Evolutionary conservation across 2,329 filamentous ascomycete genomes (phyloP), one percentile per base, ranked within the genome.

Genomic region (Penicillium sp.): DNA sequence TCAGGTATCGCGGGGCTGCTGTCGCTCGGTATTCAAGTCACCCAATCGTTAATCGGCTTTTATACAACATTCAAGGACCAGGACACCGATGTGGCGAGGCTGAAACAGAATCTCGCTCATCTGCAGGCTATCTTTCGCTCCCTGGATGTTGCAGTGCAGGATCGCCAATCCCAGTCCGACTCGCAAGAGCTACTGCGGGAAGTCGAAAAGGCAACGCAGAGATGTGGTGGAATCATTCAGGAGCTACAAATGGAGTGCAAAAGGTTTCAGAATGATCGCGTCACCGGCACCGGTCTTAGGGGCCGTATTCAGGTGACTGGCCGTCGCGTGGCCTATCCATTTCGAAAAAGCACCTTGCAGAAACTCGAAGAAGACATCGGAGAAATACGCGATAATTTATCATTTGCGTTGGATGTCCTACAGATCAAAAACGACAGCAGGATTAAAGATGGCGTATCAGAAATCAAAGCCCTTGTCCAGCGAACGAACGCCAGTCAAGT

Each of bases 361-460:
- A 73, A 72, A 49, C 67, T 76, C 7, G 67, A 72, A 49, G 69
- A 72, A 55, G 64, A 72, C 45, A 56, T 74, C n/a, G 57, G 62
- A 45, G 70, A 71, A 1, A 62, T 69, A 17, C 52, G 68, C 15
- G 55, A 55, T 6, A 64, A 65, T 10, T 42, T 75, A 8, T 67
- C 61, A 12, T 55, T 68, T 13, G 70, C 65, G 20, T 52, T 72
- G 18, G 55, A 70, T 32, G 52, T 71, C 7, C 51, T 75, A 15
- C 64, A 73, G 47, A 17, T 42, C 23, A 48, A 45, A 15, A 48
- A 23, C 37, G 30, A 2, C n/a, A n/a, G n/a, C n/a, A n/a, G n/a
- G n/a, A 45, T 51, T 10, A 21, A 54, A 46, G 39, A 47, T 45
- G 39, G 13, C 9, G 37, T 56, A 46, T 41, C 46, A 0, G 44